phyloP scores from a whole-genome alignment of 257 asterid genomes.

The Ocimum tenuiflorum region DNA sequence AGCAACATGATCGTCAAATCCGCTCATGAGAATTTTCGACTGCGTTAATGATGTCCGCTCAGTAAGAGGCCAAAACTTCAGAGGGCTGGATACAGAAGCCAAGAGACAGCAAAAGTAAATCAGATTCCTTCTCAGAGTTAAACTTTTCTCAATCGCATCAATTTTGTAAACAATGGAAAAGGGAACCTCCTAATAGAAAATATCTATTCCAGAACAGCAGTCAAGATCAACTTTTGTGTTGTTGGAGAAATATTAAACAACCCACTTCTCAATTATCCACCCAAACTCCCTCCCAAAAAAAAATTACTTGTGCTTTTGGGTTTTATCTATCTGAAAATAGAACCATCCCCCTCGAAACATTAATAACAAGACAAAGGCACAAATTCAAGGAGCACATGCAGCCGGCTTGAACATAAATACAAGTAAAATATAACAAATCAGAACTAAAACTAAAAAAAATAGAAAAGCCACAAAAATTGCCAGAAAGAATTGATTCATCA shows the following conservation, averaged over 20 bases:
- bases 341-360: too few species aligned
- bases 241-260: not conserved
- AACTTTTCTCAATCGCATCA: not conserved
- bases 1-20: constrained; percentile 61
- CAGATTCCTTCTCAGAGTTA: not conserved
- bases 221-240: not conserved
- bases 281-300: too few species aligned
- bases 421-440: too few species aligned
- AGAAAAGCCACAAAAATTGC: not conserved
- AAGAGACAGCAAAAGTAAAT: not conserved
- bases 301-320: too few species aligned
- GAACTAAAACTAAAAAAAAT: not conserved
- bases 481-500: not conserved
- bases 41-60: constrained; percentile 8
- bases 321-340: too few species aligned
- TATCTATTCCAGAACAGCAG: not conserved
- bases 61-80: not conserved
- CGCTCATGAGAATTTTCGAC: constrained; percentile 41
- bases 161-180: not conserved
- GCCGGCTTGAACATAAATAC: not conserved
- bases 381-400: not conserved
- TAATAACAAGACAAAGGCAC: not conserved
- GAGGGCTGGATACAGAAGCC: constrained; percentile 6
- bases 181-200: not conserved
- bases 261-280: not conserved